Conservation (phyloP, 208 protist genomes). For the Acanthamoeba polyphaga region DNA sequence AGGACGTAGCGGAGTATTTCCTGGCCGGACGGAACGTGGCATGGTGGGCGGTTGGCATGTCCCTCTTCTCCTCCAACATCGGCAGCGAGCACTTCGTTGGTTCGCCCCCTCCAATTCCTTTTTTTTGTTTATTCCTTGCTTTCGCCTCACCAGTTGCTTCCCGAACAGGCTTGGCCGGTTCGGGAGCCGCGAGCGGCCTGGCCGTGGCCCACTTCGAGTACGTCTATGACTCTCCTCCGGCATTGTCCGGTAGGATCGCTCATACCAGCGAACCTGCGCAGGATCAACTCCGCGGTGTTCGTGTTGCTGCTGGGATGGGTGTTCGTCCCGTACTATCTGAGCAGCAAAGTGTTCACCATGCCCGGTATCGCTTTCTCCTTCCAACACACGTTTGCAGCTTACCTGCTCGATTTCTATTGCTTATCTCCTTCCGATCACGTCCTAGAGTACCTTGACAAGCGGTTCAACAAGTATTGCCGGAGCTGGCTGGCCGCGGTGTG, state of each 20-base stretch:
- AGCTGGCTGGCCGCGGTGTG: conserved; percentile 60
- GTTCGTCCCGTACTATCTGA: conserved; percentile 70
- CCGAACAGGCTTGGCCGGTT: conserved; percentile 46
- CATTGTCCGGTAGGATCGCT: not conserved
- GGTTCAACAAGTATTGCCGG: conserved; percentile 65
- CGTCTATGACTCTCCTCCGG: not conserved
- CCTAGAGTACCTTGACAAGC: conserved; percentile 49
- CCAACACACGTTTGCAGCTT: too few relatives aligned
- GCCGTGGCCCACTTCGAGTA: conserved; percentile 73
- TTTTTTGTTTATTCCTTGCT: not conserved
- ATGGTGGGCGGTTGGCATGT: conserved; percentile 72
- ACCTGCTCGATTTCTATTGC: too few relatives aligned
- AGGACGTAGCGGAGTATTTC: conserved; percentile 58
- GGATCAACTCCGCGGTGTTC: conserved; percentile 67
- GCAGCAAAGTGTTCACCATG: conserved; percentile 67
- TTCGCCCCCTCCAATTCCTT: not conserved
- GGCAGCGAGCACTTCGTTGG: conserved; percentile 76
- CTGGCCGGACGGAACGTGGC: conserved; percentile 36
- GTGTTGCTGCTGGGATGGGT: conserved; percentile 65
- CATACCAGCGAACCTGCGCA: not conserved
- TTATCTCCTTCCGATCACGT: too few relatives aligned
- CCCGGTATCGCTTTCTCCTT: not conserved
- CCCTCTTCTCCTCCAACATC: conserved; percentile 74
- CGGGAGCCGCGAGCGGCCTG: conserved; percentile 52
- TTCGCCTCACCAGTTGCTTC: not conserved